Conservation (phyloP, 148 eudicot species). For the Silene uniflora region DNA sequence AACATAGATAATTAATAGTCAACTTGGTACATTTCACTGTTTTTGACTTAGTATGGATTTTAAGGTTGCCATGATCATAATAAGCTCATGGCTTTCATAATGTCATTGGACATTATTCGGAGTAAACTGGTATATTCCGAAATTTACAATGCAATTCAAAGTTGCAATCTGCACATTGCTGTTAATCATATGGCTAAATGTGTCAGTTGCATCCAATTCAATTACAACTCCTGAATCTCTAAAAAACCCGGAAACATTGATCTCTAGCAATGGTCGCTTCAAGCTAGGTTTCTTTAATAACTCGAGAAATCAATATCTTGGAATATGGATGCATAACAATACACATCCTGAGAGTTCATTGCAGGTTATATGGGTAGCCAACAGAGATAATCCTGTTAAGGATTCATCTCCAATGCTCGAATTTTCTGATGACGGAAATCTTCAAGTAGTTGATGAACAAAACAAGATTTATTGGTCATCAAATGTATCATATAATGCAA, state of each 20-base stretch:
- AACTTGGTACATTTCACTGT: background rate
- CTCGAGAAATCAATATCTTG: too few relatives aligned
- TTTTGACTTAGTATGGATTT: conserved; percentile 1
- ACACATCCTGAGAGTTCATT: too few relatives aligned
- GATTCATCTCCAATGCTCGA: too few relatives aligned
- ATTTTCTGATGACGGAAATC: too few relatives aligned
- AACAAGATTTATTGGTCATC: too few relatives aligned
- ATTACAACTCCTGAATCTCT: background rate
- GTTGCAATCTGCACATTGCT: background rate
- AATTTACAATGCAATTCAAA: background rate
- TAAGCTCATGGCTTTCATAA: background rate
- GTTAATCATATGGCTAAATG: background rate
- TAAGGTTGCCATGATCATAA: background rate
- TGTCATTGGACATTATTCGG: background rate
- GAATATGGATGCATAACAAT: too few relatives aligned
- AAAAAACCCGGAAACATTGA: background rate
- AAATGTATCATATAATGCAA: too few relatives aligned
- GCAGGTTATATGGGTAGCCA: too few relatives aligned
- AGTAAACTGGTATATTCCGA: background rate
- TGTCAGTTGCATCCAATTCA: background rate
- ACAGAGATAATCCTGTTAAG: too few relatives aligned
- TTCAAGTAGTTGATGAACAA: too few relatives aligned
- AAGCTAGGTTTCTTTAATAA: too few relatives aligned
- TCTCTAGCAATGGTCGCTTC: background rate
- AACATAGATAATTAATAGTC: background rate